phyloP scores from a whole-genome alignment of 805 yeast species.

The Candida andamanensis region DNA sequence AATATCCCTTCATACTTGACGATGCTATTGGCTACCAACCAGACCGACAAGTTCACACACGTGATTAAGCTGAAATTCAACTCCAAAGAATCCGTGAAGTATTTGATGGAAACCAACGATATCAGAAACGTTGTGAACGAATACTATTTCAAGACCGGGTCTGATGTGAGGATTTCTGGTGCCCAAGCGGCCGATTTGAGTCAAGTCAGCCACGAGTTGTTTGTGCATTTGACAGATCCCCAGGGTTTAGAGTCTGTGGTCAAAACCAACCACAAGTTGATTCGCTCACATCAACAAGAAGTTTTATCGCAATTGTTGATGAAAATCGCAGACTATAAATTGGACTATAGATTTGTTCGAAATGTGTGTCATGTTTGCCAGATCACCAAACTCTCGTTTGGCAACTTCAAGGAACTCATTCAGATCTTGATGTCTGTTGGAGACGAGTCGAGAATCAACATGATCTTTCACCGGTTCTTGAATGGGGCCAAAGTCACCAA shows the following conservation, averaged over 20 bases:
- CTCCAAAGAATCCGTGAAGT: slow-evolving; percentile 2
- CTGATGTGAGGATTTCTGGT: slow-evolving; percentile 1
- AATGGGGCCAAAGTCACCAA: slow-evolving; percentile 12
- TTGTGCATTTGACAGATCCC: slow-evolving; percentile 4
- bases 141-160: slow-evolving; percentile 2
- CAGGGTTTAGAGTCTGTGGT: slow-evolving; percentile 1
- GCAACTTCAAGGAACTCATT: slow-evolving; percentile 20
- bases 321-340: slow-evolving; percentile 1
- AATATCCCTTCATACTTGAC: slow-evolving; percentile 2
- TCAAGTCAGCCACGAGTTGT: slow-evolving; percentile 1
- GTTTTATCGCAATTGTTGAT: slow-evolving; percentile 5
- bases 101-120: slow-evolving; percentile 1
- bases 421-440: slow-evolving; percentile 20
- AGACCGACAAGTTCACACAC: slow-evolving; percentile 1
- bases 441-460: slow-evolving; percentile 19
- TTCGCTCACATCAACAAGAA: slow-evolving; percentile 9
- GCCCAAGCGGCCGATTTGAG: slow-evolving; percentile 3
- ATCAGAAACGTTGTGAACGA: slow-evolving; percentile 4
- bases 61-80: slow-evolving; percentile 2
- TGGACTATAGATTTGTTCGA: slow-evolving; percentile 7
- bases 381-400: slow-evolving; percentile 16
- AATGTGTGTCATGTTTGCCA: slow-evolving; percentile 20
- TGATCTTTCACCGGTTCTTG: slow-evolving; percentile 24
- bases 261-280: slow-evolving; percentile 2
- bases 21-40: slow-evolving; percentile 1